Base-by-base conservation (phyloP, 208 protist species). In the Lotmaria passim region DNA sequence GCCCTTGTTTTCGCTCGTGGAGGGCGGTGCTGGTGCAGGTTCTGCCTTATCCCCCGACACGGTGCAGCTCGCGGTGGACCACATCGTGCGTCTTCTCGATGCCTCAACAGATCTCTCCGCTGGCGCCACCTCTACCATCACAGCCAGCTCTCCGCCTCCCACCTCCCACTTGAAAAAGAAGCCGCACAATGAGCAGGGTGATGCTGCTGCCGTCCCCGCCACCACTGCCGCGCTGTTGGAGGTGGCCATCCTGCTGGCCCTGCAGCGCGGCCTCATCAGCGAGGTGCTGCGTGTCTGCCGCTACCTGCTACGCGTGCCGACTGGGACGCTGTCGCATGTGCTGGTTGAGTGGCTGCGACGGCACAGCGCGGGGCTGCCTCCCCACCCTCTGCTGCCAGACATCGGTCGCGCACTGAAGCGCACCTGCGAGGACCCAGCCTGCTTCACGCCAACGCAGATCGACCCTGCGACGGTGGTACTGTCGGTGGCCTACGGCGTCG, bases 191-290 rank as follows among this genome's bases (percentile, higher is more conserved):
- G 11, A 58, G 4, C 11, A 3, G 17, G 33, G 7, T 7, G 51
- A 24, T 10, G 33, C 10, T 33, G 21, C 41, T 11, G 5, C 43
- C 8, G 62, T 69, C 21, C 34, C 70, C 0, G 41, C 52, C 15
- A 55, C 50, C 74, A 56, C 59, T 24, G 44, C 78, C 2, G 74
- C 68, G 21, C 77, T 95, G 33, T 14, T 91, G 7, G 87, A 92
- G 56, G 78, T 97, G 33, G 75, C 90, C 8, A 30, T 93, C 19
- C 56, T 96, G 31, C 63, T 97, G 28, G 61, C 89, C 0, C 63
- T 95, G 44, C 93, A 96, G 58, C 78, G 88, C 44, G 91, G 89
- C 12, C 38, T 77, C 30, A 81, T 95, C 24, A 87, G 85, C 56
- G 87, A 95, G 58, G 64, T 87, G 46, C 67, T 97, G 57, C 82